Evolutionary conservation across 768 basidiomycete species (phyloP).

Genomic region (Udeniomyces megalosporus): DNA sequence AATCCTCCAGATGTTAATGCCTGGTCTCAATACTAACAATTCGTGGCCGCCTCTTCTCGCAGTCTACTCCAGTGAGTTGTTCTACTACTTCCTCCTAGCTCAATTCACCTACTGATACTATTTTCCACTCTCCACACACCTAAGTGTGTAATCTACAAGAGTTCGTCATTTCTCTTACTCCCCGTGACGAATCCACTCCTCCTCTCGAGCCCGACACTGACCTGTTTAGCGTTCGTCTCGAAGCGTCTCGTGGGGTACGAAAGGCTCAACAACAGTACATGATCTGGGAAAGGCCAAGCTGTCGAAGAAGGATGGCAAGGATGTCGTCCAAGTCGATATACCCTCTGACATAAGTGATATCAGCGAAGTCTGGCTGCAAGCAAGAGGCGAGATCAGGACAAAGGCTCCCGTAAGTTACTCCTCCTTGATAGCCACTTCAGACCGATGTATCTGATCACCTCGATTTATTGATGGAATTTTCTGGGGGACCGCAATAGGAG

Average conservation of each 20-base stretch:
- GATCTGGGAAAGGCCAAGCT: constrained; percentile 80
- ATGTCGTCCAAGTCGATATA: constrained; percentile 76
- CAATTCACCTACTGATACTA: no score
- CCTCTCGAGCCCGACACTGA: no score
- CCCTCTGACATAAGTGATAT: constrained; percentile 66
- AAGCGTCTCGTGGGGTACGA: constrained; percentile 80
- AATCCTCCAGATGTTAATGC: no score
- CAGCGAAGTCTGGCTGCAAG: constrained; percentile 70
- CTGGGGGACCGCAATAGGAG: constrained; percentile 69
- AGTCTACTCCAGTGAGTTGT: no score
- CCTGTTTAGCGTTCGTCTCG: constrained; percentile 23
- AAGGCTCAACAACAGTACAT: constrained; percentile 67
- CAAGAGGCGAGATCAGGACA: constrained; percentile 52
- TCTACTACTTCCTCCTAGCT: no score
- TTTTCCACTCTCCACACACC: no score
- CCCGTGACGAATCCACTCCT: no score
- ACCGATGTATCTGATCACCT: not conserved
- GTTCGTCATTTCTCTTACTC: no score
- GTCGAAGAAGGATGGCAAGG: constrained; percentile 67
- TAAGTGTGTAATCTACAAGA: no score
- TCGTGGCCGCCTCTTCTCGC: no score
- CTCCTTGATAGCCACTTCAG: not conserved
- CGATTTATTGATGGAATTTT: constrained; percentile 35
- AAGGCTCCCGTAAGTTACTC: constrained; percentile 32
- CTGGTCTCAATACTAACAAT: no score